These are phyloP conservation scores for Fimicolochytrium jonesii DNA, from an alignment of 192 early-diverging fungal species.

Conservation along the genomic window DNA sequence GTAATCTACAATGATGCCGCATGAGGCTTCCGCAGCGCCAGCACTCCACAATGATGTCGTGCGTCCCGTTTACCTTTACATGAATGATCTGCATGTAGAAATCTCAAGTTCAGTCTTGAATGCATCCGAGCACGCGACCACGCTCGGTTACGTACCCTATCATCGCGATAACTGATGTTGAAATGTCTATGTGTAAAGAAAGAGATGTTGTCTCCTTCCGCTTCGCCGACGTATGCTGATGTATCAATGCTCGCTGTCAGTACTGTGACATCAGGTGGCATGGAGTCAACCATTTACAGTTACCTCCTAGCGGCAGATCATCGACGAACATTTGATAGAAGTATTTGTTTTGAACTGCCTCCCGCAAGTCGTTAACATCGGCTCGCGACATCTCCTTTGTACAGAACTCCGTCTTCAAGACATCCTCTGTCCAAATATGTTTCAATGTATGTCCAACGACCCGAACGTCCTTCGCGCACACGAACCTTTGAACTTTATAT, in stretches of 20 bases:
- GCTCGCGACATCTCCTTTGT: slow-evolving; percentile 33
- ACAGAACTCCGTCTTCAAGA: slow-evolving; percentile 43
- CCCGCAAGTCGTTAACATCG: slow-evolving; percentile 55
- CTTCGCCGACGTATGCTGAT: slow-evolving; percentile 40
- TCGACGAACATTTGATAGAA: slow-evolving; percentile 60
- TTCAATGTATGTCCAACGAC: neutral
- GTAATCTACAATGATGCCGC: no score
- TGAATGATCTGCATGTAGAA: slow-evolving; percentile 45
- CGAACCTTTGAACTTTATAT: slow-evolving; percentile 62
- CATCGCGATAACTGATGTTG: slow-evolving; percentile 56
- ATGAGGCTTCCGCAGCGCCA: no score
- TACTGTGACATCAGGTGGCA: no score
- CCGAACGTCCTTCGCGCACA: neutral
- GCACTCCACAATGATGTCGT: no score
- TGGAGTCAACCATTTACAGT: no score
- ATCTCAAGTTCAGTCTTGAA: no score
- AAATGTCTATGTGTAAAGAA: slow-evolving; percentile 64
- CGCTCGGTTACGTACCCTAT: slow-evolving; percentile 54
- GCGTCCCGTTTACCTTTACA: no score
- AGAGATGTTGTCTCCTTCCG: slow-evolving; percentile 18
- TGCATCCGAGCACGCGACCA: no score
- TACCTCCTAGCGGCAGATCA: slow-evolving; percentile 55
- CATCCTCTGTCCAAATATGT: slow-evolving; percentile 7
- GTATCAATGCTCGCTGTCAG: no score
- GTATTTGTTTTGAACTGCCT: slow-evolving; percentile 62